These are phyloP conservation scores for Eimeria sp. DNA, from an alignment of 169 alveolate species.

Conservation along the genomic window DNA sequence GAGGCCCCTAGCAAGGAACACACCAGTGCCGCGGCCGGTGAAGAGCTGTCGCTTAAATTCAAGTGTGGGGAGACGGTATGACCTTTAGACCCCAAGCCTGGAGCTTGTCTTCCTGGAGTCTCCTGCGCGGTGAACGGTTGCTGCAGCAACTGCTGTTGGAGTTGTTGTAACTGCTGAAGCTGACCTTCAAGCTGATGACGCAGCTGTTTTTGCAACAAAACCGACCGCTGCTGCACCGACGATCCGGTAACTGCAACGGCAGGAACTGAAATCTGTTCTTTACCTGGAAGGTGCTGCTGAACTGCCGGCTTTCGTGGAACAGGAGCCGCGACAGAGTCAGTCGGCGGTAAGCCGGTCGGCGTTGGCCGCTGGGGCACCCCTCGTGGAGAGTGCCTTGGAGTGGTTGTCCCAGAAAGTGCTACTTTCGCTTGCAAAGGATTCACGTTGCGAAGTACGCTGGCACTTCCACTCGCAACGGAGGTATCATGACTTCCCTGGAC, in stretches of 20 bases:
- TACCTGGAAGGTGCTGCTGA: conserved; percentile 18
- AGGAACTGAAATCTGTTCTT: conserved; percentile 1
- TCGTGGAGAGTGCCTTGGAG: conserved; percentile 64
- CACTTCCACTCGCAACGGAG: background rate
- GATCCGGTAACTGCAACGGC: conserved; percentile 21
- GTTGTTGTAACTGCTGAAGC: conserved; percentile 54
- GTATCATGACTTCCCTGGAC: conserved; percentile 3
- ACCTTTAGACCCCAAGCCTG: conserved; percentile 4
- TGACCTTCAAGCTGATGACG: conserved; percentile 59
- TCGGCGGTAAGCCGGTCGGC: background rate
- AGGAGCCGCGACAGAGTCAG: background rate
- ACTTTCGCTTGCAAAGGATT: conserved; percentile 28
- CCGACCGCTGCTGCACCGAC: conserved; percentile 21
- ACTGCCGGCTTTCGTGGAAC: background rate
- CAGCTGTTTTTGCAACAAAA: conserved; percentile 47
- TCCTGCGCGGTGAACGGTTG: conserved; percentile 20
- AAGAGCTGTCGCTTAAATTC: conserved; percentile 38
- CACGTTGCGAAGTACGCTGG: background rate
- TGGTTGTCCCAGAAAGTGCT: background rate
- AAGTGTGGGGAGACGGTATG: background rate
- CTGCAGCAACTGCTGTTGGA: conserved; percentile 65
- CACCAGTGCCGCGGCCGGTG: conserved; percentile 62
- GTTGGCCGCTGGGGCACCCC: conserved; percentile 42
- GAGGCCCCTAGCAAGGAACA: conserved; percentile 31
- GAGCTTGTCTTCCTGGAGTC: background rate